These are phyloP conservation scores for Blechomonas ayalai DNA, from an alignment of 208 protist genomes.

Conservation along the genomic window DNA sequence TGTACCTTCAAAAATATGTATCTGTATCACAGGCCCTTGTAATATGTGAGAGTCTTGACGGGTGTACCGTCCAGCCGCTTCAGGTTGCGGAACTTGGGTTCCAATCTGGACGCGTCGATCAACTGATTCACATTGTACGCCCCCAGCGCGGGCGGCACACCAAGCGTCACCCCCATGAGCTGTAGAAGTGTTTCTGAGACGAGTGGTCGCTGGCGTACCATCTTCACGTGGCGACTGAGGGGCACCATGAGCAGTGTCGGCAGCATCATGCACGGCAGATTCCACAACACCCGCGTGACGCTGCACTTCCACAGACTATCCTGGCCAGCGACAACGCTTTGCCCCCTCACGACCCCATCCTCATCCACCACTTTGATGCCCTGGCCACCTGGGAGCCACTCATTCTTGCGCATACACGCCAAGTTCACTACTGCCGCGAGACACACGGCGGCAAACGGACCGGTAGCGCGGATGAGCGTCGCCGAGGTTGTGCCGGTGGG, in stretches of 20 bases:
- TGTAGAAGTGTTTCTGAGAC: slow-evolving; percentile 49
- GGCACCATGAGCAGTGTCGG: slow-evolving; percentile 80
- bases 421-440: slow-evolving; percentile 82
- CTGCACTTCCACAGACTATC: slow-evolving; percentile 76
- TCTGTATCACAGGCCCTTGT: slow-evolving; percentile 69
- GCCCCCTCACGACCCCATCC: slow-evolving; percentile 64
- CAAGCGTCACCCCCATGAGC: slow-evolving; percentile 52
- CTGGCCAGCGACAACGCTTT: slow-evolving; percentile 63
- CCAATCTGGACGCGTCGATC: slow-evolving; percentile 39
- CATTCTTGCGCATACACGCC: slow-evolving; percentile 85
- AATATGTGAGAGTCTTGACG: slow-evolving; percentile 62
- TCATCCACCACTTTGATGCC: slow-evolving; percentile 85
- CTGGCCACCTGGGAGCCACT: slow-evolving; percentile 63
- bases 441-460: slow-evolving; percentile 81
- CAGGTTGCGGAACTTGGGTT: slow-evolving; percentile 55
- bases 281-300: slow-evolving; percentile 69
- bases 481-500: slow-evolving; percentile 36
- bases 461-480: slow-evolving; percentile 65
- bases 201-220: slow-evolving; percentile 23
- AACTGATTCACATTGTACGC: slow-evolving; percentile 49
- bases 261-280: slow-evolving; percentile 80
- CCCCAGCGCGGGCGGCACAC: slow-evolving; percentile 68
- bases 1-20: neutral
- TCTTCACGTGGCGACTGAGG: slow-evolving; percentile 21
- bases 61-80: slow-evolving; percentile 54